phyloP scores from a whole-genome alignment of 1,139 yeast genomes.

The Taphrina populina region DNA sequence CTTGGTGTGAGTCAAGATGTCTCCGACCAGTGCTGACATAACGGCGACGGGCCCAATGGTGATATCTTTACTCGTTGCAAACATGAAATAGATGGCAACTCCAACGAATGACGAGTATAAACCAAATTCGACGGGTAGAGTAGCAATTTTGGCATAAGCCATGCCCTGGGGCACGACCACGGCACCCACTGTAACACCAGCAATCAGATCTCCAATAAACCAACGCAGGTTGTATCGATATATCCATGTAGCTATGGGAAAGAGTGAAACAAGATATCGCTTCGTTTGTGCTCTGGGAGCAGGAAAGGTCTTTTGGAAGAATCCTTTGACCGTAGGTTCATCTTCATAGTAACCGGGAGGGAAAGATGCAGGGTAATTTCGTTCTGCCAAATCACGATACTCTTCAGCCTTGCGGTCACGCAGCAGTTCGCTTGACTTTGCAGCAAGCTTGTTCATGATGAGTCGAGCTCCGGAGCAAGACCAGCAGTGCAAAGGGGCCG shows the following conservation, averaged over 20 bases:
- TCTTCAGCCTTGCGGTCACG: slow-evolving; percentile 15
- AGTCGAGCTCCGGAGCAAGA: too few relatives aligned
- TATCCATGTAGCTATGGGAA: slow-evolving; percentile 81
- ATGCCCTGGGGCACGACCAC: slow-evolving; percentile 93
- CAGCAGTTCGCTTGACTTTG: slow-evolving; percentile 13
- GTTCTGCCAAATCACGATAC: slow-evolving; percentile 8
- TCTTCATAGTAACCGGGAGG: slow-evolving; percentile 25
- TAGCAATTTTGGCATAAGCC: slow-evolving; percentile 90
- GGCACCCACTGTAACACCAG: slow-evolving; percentile 90
- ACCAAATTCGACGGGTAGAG: slow-evolving; percentile 78
- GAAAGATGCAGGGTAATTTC: slow-evolving; percentile 14
- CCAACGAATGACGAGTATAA: slow-evolving; percentile 91
- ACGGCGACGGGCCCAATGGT: slow-evolving; percentile 97
- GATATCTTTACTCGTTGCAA: slow-evolving; percentile 94
- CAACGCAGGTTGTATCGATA: slow-evolving; percentile 76
- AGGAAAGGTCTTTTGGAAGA: slow-evolving; percentile 10
- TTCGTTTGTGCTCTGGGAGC: slow-evolving; percentile 41
- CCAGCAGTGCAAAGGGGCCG: too few relatives aligned
- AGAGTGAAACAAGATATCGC: slow-evolving; percentile 60
- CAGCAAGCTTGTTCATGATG: slow-evolving; percentile 18
- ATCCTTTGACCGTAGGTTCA: slow-evolving; percentile 29
- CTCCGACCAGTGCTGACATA: slow-evolving; percentile 79
- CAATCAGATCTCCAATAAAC: slow-evolving; percentile 79
- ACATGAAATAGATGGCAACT: slow-evolving; percentile 79
- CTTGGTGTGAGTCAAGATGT: slow-evolving; percentile 57